Conservation (phyloP, 208 protist species). For the Leishmania guyanensis region DNA sequence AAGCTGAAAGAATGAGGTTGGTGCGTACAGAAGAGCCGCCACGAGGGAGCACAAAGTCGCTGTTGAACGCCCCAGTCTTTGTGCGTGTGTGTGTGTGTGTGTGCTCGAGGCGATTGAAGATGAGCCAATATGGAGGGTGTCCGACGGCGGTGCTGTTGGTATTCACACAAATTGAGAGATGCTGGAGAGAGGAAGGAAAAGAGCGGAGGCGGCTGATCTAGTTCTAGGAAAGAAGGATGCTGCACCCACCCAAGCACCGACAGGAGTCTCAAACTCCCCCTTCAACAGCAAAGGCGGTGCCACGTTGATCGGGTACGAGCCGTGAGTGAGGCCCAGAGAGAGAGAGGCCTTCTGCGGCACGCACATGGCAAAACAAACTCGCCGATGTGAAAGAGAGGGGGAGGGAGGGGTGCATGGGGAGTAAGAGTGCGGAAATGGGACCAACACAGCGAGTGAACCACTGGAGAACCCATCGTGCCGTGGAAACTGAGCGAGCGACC, state of each 20-base stretch:
- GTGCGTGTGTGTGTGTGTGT: conserved; percentile 2
- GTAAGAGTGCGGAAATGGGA: not conserved
- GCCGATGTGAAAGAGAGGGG: not conserved
- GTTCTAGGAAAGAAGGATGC: not conserved
- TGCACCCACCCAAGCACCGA: not conserved
- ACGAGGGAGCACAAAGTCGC: not conserved
- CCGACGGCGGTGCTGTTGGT: not conserved
- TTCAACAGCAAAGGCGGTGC: not conserved
- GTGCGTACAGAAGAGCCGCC: not conserved
- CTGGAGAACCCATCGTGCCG: not conserved
- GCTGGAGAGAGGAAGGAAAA: not conserved
- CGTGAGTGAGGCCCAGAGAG: not conserved
- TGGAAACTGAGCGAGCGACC: not conserved
- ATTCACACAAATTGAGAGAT: not conserved
- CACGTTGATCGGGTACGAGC: not conserved
- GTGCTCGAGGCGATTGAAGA: not conserved
- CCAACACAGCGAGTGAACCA: not conserved
- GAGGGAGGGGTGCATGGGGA: not conserved
- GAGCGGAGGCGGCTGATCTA: not conserved
- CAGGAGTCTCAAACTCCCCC: not conserved
- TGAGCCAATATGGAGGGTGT: not conserved
- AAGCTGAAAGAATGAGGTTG: not conserved
- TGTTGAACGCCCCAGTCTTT: no score
- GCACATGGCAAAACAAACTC: not conserved
- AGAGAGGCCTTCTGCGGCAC: not conserved